Conservation (phyloP, 2,329 filamentous ascomycete genomes). For the Pyricularia sp. region DNA sequence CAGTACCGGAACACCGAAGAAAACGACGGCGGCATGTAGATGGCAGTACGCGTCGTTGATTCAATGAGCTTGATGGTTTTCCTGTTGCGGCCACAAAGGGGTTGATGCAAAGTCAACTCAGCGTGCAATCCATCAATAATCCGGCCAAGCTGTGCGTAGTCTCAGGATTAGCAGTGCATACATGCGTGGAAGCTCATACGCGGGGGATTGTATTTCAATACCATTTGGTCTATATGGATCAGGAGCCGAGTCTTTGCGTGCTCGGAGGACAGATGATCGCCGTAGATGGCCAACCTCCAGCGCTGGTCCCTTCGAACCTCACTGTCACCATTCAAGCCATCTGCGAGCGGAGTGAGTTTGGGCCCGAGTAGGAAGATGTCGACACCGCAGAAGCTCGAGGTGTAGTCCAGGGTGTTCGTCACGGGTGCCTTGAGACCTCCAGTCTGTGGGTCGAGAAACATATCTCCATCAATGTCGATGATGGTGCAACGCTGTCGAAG, state of each 20-base stretch:
- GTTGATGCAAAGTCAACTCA: conserved; percentile 76
- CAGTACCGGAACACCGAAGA: conserved; percentile 84
- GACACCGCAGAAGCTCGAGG: conserved; percentile 79
- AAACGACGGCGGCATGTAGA: conserved; percentile 94
- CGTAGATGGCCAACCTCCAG: conserved; percentile 86
- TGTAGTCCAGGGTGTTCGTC: conserved; percentile 72
- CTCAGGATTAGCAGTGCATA: background rate
- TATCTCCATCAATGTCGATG: conserved; percentile 82
- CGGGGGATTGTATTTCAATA: conserved; percentile 27
- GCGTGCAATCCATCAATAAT: conserved; percentile 68
- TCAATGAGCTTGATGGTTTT: conserved; percentile 99
- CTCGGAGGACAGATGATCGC: conserved; percentile 87
- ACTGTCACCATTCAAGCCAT: conserved; percentile 61
- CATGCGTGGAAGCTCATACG: conserved; percentile 1
- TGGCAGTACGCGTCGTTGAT: conserved; percentile 86
- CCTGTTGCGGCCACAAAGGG: conserved; percentile 83
- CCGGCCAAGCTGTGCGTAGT: conserved; percentile 45
- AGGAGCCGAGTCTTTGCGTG: conserved; percentile 92
- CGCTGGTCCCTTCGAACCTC: conserved; percentile 80
- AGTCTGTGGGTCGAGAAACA: conserved; percentile 62
- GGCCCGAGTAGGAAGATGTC: conserved; percentile 94
- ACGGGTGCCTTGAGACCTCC: conserved; percentile 63
- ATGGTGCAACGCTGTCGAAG: conserved; percentile 66
- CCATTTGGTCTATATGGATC: conserved; percentile 94
- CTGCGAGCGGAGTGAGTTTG: conserved; percentile 68